Evolutionary conservation across 2,329 filamentous ascomycete species (phyloP).

Genomic region (Fusarium goolgardi): DNA sequence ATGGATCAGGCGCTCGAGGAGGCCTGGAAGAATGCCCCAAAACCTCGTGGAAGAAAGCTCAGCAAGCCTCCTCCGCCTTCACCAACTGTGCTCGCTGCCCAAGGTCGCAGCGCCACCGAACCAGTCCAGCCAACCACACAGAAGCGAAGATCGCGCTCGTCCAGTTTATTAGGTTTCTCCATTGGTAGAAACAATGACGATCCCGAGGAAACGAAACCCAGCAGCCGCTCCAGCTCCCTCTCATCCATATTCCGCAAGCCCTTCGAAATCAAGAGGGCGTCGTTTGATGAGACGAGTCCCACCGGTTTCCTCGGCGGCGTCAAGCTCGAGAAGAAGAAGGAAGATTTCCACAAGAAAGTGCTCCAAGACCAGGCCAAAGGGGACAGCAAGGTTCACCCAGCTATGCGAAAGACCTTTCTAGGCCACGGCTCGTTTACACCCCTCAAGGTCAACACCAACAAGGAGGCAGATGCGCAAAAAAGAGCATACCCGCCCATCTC

Average conservation of each 20-base stretch:
- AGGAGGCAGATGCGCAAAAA: slow-evolving; percentile 43
- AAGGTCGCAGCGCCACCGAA: slow-evolving; percentile 39
- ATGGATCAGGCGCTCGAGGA: slow-evolving; percentile 43
- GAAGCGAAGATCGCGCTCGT: slow-evolving; percentile 45
- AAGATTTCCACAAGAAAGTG: slow-evolving; percentile 49
- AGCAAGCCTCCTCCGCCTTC: slow-evolving; percentile 51
- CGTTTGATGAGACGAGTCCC: slow-evolving; percentile 49
- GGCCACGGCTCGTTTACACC: slow-evolving; percentile 47
- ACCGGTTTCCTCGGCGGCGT: slow-evolving; percentile 56
- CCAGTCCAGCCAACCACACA: slow-evolving; percentile 26
- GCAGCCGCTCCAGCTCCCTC: slow-evolving; percentile 54
- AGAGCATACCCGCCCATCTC: slow-evolving; percentile 55
- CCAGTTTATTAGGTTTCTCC: slow-evolving; percentile 45
- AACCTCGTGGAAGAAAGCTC: slow-evolving; percentile 46
- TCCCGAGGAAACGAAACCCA: slow-evolving; percentile 42
- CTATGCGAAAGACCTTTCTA: slow-evolving; percentile 48
- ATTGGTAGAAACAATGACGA: slow-evolving; percentile 42
- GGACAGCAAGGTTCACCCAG: slow-evolving; percentile 51
- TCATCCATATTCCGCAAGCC: slow-evolving; percentile 52
- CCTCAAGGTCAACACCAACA: slow-evolving; percentile 44
- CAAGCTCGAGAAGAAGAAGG: slow-evolving; percentile 56
- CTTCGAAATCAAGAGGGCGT: slow-evolving; percentile 52
- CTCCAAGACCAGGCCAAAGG: slow-evolving; percentile 45
- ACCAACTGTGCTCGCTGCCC: slow-evolving; percentile 9
- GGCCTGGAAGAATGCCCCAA: slow-evolving; percentile 40